Evolutionary conservation across 2,329 filamentous ascomycete species (phyloP).

Genomic region (Periconia digitata): DNA sequence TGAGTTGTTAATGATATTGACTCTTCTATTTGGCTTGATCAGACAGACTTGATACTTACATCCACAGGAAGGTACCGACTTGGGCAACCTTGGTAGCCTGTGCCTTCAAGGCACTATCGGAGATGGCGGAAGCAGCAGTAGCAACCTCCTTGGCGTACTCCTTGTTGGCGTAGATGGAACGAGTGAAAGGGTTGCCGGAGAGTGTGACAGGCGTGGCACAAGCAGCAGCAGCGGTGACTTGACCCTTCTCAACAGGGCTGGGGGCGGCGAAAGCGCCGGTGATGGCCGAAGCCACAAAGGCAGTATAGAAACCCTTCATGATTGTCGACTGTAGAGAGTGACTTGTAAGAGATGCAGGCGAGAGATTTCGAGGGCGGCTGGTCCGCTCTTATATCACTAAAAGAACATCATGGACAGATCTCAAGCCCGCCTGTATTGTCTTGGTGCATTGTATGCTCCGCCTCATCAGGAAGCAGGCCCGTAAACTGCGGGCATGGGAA

Average conservation of each 20-base stretch:
- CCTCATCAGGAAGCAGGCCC: conserved; percentile 41
- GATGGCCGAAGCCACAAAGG: conserved; percentile 38
- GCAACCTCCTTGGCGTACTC: conserved; percentile 58
- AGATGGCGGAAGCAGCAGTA: conserved; percentile 61
- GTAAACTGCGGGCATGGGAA: conserved; percentile 29
- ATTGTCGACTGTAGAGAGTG: conserved; percentile 21
- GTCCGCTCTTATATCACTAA: conserved; percentile 33
- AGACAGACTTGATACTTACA: conserved; percentile 44
- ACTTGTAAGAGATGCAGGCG: conserved; percentile 23
- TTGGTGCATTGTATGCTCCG: conserved; percentile 2
- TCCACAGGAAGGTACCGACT: conserved; percentile 57
- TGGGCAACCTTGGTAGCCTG: conserved; percentile 52
- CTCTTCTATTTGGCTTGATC: background rate
- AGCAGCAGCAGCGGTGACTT: conserved; percentile 33
- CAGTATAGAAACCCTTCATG: conserved; percentile 40
- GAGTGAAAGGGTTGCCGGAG: conserved; percentile 57
- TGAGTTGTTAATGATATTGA: conserved; percentile 29
- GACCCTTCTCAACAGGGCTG: conserved; percentile 34
- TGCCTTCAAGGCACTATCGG: conserved; percentile 52
- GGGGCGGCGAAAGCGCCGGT: conserved; percentile 38
- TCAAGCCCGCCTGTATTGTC: background rate
- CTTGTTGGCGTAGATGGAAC: conserved; percentile 55
- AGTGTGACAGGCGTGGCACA: conserved; percentile 41
- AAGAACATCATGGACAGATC: conserved; percentile 3
- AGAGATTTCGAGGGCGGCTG: conserved; percentile 10